Evolutionary conservation across 2,329 filamentous ascomycete genomes (phyloP).

Genomic region (Hypoxylon sp.): DNA sequence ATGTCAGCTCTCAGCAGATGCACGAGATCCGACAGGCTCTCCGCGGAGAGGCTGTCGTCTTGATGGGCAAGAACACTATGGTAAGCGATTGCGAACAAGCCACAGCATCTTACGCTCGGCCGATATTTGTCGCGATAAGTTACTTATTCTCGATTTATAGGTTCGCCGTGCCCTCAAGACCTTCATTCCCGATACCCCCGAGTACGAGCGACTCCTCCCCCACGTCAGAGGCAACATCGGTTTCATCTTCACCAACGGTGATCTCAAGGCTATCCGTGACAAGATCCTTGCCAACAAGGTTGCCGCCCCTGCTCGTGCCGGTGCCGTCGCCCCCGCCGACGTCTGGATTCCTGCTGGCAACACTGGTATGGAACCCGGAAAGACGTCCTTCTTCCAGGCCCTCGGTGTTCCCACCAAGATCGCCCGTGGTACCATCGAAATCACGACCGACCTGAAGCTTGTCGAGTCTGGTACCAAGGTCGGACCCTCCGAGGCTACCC

Average conservation of each 20-base stretch:
- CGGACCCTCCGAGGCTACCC: constrained; percentile 96
- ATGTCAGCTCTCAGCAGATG: constrained; percentile 99
- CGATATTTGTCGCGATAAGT: not conserved
- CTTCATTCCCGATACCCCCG: constrained; percentile 87
- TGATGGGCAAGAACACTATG: constrained; percentile 99
- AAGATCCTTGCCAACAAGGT: constrained; percentile 98
- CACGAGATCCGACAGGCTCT: constrained; percentile 97
- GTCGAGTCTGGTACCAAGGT: constrained; percentile 93
- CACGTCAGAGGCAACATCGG: constrained; percentile 97
- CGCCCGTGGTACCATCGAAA: constrained; percentile 99
- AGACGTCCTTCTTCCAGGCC: constrained; percentile 99
- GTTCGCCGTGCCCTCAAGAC: constrained; percentile 97
- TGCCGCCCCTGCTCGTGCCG: constrained; percentile 95
- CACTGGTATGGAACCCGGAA: constrained; percentile 99
- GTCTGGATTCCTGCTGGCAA: constrained; percentile 97
- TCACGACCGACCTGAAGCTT: constrained; percentile 96
- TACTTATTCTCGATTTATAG: constrained; percentile 51
- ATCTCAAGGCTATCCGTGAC: constrained; percentile 91
- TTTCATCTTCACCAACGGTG: constrained; percentile 99
- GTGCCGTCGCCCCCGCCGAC: constrained; percentile 91
- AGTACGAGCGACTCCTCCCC: constrained; percentile 98
- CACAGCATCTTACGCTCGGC: not conserved
- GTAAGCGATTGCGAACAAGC: constrained; percentile 62
- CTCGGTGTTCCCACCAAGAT: constrained; percentile 99
- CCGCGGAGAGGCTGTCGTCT: constrained; percentile 89